Percentiles rank a stretch among this genome's conserved stretches.
phyloP scores from a whole-genome alignment of 495 filamentous ascomycete genomes.

The Rusavskia elegans region DNA sequence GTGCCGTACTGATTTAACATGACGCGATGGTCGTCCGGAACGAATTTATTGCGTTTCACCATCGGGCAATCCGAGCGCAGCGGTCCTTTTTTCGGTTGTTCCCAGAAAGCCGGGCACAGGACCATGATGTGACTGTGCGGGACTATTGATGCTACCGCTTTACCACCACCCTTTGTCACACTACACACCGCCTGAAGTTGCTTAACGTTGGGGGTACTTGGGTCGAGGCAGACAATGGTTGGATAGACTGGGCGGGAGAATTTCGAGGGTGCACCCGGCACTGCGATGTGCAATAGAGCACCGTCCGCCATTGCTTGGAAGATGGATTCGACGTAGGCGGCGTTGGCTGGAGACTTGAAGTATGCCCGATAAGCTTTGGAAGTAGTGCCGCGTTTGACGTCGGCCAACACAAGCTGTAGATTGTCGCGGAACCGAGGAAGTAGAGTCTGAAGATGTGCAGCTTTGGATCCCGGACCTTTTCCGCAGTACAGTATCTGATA shows the following conservation, averaged over 20 bases:
- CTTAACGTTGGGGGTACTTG: background rate
- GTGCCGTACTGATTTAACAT: background rate
- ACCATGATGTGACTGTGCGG: background rate
- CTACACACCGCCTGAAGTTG: background rate
- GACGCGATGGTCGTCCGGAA: background rate
- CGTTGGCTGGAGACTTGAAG: background rate
- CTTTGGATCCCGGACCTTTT: background rate
- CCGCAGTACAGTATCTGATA: background rate
- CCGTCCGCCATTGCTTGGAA: background rate
- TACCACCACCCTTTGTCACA: background rate
- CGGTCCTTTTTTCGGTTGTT: background rate
- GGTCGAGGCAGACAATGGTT: background rate
- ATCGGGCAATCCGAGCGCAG: background rate
- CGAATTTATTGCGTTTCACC: background rate
- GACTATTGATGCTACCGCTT: background rate
- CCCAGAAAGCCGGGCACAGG: background rate
- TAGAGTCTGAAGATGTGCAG: background rate
- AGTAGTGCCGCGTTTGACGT: background rate
- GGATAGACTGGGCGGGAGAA: background rate
- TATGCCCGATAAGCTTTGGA: background rate
- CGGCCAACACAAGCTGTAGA: background rate
- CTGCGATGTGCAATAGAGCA: background rate
- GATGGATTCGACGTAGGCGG: background rate
- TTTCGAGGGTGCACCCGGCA: background rate
- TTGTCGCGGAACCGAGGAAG: background rate